Evolutionary conservation across 768 basidiomycete species (phyloP), one percentile per base, ranked within the genome.

Genomic region (Termitomyces sp.): DNA sequence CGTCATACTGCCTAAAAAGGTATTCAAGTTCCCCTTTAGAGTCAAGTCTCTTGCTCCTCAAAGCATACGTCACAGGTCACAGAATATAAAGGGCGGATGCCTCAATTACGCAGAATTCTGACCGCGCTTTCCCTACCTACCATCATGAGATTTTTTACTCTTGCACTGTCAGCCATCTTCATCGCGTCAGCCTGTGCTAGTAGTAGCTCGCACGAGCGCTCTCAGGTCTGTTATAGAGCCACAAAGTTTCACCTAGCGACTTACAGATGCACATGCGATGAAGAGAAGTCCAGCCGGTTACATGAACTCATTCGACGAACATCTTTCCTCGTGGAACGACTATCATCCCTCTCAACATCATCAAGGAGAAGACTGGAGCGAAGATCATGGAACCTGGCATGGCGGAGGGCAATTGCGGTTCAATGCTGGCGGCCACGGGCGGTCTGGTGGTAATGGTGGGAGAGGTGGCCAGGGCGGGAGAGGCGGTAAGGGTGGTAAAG

Each of bases 311-410:
- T 52, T 53, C 2, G 44, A 53, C 36, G n/a, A n/a, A n/a, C 50
- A 52, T 18, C 43, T 24, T 39, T 33, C 51, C 8, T 58, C 57
- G 2, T 45, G 44, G 57, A 27, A 46, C 18, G 51, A 58, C n/a
- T 22, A 52, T 24, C 30, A 49, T 16, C 43, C 51, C 9, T 53
- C 51, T 18, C 34, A 46, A n/a, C 27, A 45, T 18, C 36, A 53
- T 24, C 51, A 34, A 7, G 43, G 34, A 12, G 24, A 10, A 32
- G 39, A 6, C 7, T 14, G 6, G 14, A 4, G 18, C 22, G 37
- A 42, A 34, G 32, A 56, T 43, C 20, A 40, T 24, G 56, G 43
- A 32, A 33, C 13, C 5, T 52, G 40, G 56, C 56, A 36, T 10
- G 20, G 32, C n/a, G 2, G 14, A 12, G 40, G 24, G 33, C 55